Evolutionary conservation across 805 yeast genomes (phyloP), one percentile per base, ranked within the genome.

Genomic region (Saturnispora dispora): DNA sequence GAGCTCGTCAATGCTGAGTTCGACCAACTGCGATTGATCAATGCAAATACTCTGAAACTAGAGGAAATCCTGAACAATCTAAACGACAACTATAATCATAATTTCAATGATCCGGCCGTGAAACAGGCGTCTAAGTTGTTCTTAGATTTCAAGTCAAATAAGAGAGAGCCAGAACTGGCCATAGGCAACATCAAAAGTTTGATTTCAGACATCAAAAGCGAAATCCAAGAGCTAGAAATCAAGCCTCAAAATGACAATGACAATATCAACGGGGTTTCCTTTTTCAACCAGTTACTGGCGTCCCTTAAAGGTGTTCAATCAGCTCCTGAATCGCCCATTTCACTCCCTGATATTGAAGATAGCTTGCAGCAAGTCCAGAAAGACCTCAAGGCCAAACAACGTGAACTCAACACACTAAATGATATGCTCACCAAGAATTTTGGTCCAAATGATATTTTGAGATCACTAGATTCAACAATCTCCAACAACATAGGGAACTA

Each of bases 51-150:
- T 1, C 40, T 46, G 2, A 27, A 36, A n/a, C 63, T 84, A 52
- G 83, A 79, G 54, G 45, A 51, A 2, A 72, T 85, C 17, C 62
- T 88, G 47, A 64, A 66, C 2, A 66, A 67, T 5, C 70, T 90
- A 67, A 64, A 72, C 8, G 61, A 71, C 3, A 76, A 77, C n/a
- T 89, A 85, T 66, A 87, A 88, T 59, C 87, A 85, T 46, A 85
- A 88, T 60, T 79, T 88, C 68, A 88, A 90, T 62, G 96, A 90
- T 66, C 79, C 81, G 7, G 95, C 90, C 0, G 96, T 90, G 18
- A 88, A 88, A 63, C 76, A 72, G 20, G 82, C 90, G 1, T 82
- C 88, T 17, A 70, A 76, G 18, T 69, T 70, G 0, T 83, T 66
- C 61, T 78, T 76, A 44, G 74, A 78, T 55, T 73, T 76, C 57